Conservation (phyloP, 441 rosid species). For the Croton laevigatus region DNA sequence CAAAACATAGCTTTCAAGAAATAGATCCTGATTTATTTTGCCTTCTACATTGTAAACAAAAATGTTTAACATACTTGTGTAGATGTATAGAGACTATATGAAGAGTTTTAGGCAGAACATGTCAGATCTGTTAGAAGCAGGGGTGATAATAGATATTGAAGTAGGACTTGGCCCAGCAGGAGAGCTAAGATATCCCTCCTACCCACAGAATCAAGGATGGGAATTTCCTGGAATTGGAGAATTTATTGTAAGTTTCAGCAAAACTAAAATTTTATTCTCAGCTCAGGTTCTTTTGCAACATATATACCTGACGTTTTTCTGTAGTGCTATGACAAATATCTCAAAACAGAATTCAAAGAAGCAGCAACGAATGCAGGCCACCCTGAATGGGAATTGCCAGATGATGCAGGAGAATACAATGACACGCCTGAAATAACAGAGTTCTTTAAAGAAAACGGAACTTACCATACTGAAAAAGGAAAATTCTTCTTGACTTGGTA, state of each 20-base stretch:
- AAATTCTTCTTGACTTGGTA: constrained; percentile 82
- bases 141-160: constrained; percentile 59
- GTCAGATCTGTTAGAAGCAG: constrained; percentile 65
- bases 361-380: constrained; percentile 59
- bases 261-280: not conserved
- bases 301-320: constrained; percentile 10
- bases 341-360: constrained; percentile 58
- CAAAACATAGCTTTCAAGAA: too few species aligned
- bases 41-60: not conserved
- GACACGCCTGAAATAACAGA: constrained; percentile 52
- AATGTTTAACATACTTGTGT: constrained; percentile 9
- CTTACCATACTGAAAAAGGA: constrained; percentile 56
- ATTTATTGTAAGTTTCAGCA: constrained; percentile 54
- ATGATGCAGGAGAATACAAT: constrained; percentile 64
- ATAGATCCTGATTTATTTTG: not conserved
- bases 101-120: constrained; percentile 71
- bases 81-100: constrained; percentile 80
- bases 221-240: constrained; percentile 81
- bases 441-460: constrained; percentile 54
- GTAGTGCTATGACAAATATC: constrained; percentile 71
- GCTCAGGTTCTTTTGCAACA: not conserved
- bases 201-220: constrained; percentile 72
- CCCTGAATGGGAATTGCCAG: constrained; percentile 72
- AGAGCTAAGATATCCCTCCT: constrained; percentile 83
- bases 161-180: constrained; percentile 89